A percentile compares a stretch with the other conserved stretches of the same genome.
These are phyloP conservation scores for Arxiozyma slooffiae DNA, from an alignment of 1,139 yeast genomes.

Conservation along the genomic window DNA sequence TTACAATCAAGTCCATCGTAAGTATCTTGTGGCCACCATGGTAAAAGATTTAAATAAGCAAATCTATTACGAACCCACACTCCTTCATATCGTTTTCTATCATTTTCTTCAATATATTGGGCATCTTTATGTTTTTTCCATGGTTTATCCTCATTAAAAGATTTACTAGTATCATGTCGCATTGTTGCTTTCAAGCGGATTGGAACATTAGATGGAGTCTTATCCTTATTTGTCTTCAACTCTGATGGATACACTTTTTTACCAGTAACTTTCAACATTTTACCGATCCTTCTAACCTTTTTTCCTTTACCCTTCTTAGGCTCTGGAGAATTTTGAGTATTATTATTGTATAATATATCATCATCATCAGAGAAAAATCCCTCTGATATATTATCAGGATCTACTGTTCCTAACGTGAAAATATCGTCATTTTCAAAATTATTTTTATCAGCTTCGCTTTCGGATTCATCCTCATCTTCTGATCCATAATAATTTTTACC, in stretches of 20 bases:
- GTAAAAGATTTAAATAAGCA: slow-evolving; percentile 39
- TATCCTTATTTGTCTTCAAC: not conserved
- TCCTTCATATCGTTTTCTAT: slow-evolving; percentile 82
- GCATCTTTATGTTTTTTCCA: slow-evolving; percentile 82
- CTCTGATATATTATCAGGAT: not conserved
- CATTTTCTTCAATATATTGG: slow-evolving; percentile 53
- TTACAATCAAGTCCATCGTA: not conserved
- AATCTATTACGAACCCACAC: slow-evolving; percentile 88
- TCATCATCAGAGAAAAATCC: not conserved
- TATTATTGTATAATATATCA: not conserved
- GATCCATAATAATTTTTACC: not conserved
- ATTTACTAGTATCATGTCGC: slow-evolving; percentile 20
- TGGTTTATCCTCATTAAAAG: slow-evolving; percentile 83
- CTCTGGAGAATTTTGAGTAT: not conserved
- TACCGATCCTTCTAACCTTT: slow-evolving; percentile 4
- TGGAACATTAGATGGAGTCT: not conserved
- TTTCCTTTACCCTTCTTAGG: not conserved
- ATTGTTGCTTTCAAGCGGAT: slow-evolving; percentile 10
- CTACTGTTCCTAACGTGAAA: not conserved
- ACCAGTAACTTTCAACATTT: slow-evolving; percentile 1
- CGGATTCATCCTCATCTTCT: not conserved
- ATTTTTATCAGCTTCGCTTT: not conserved
- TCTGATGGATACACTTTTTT: not conserved
- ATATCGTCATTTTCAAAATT: not conserved
- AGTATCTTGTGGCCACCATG: slow-evolving; percentile 26